phyloP scores from a whole-genome alignment of 352 stramenopile species.

The Phytophthora crassamura region DNA sequence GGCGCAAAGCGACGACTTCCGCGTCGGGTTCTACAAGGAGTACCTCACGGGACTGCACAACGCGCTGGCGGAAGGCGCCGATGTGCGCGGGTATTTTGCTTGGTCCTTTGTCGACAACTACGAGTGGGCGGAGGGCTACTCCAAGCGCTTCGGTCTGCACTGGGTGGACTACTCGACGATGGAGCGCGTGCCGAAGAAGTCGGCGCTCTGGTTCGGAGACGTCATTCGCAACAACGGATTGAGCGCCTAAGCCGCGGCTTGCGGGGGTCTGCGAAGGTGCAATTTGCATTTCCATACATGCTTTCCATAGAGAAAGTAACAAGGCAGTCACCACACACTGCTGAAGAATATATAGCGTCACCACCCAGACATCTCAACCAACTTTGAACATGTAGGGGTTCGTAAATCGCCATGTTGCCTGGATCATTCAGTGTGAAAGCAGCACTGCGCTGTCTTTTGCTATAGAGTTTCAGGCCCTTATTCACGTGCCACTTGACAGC shows the following conservation, averaged over 20 bases:
- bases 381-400: too few species aligned
- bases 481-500: too few species aligned
- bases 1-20: slow-evolving; percentile 81
- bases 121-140: slow-evolving; percentile 88
- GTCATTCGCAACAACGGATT: slow-evolving; percentile 57
- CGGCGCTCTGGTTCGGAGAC: slow-evolving; percentile 58
- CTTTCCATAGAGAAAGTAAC: too few species aligned
- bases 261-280: too few species aligned
- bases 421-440: too few species aligned
- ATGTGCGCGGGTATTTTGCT: slow-evolving; percentile 90
- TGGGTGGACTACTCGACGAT: slow-evolving; percentile 73
- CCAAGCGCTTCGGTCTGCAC: slow-evolving; percentile 66
- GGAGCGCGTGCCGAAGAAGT: slow-evolving; percentile 77
- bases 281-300: background rate
- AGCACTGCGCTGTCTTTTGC: too few species aligned
- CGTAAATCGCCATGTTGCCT: too few species aligned
- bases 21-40: slow-evolving; percentile 80
- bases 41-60: slow-evolving; percentile 83
- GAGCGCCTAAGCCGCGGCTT: slow-evolving; percentile 1
- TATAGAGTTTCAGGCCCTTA: too few species aligned
- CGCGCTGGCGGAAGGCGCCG: slow-evolving; percentile 50
- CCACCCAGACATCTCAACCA: too few species aligned
- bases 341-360: too few species aligned
- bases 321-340: too few species aligned
- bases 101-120: slow-evolving; percentile 95